Evolutionary conservation across 2,329 filamentous ascomycete genomes (phyloP), one percentile per base, ranked within the genome.

Genomic region (Lachnellula suecica): DNA sequence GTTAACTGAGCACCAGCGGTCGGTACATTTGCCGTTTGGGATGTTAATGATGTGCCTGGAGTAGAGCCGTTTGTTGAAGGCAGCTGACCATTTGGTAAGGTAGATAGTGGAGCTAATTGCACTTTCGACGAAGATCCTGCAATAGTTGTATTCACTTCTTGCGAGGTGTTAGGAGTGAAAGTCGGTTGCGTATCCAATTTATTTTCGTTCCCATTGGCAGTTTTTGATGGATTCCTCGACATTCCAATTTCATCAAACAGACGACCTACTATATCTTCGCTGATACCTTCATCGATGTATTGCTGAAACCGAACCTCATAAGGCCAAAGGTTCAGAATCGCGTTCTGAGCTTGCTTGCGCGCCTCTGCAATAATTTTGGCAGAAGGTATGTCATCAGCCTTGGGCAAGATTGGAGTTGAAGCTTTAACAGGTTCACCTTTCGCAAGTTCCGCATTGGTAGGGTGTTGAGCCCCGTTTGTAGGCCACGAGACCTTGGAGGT

Each of bases 231-330:
- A 22, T 67, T 31, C 65, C 63, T 45, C 58, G 62, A 24, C 4
- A 91, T 75, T 3, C 85, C 84, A 3, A 94, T 72, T 19, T 90
- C 85, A 23, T 77, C 72, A 62, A 91, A 94, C 1, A 94, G 74
- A 25, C 73, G 68, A 51, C 77, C 79, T 31, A 96, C 71, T 10
- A 91, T 65, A 1, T 70, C 69, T 31, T 80, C 75, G 59, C 91
- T 81, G 38, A 93, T 78, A 0, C 89, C 88, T 67, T 93, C 88
- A 10, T 83, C 77, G 11, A 92, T 74, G 51, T 93, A 85, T 54
- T 89, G 80, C 49, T 87, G 78, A 64, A 86, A 96, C 19, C 83
- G 82, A 52, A 95, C 83, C 44, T 89, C 87, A 53, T 89, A 68
- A 1, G 78, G 75, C 72, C 75, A 79, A 3, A 92, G 72, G 34